Conservation (phyloP, 768 basidiomycete species). For the Mrakia blollopis region DNA sequence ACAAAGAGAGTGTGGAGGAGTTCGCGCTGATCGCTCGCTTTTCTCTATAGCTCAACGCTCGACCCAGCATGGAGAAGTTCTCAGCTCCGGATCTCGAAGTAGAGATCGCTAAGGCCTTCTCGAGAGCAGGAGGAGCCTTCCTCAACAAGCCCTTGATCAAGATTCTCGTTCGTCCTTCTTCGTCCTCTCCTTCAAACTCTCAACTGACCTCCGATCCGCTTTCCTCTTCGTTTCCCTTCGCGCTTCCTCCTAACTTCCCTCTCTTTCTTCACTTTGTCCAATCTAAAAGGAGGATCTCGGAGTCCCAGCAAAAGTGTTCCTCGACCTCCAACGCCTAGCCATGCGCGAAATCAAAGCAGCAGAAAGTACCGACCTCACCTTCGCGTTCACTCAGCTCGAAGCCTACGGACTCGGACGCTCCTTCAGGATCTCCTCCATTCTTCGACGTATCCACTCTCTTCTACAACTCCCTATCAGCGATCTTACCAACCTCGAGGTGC, state of each 20-base stretch:
- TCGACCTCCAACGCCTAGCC: conserved; percentile 54
- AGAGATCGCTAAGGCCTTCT: conserved; percentile 64
- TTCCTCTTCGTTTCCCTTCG: not conserved
- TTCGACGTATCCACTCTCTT: conserved; percentile 37
- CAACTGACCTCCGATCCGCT: not conserved
- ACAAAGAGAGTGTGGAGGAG: conserved; percentile 36
- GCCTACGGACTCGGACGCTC: conserved; percentile 56
- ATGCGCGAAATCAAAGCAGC: conserved; percentile 58
- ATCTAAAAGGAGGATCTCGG: conserved; percentile 55
- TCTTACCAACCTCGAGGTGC: not conserved
- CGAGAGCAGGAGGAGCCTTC: conserved; percentile 58
- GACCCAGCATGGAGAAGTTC: conserved; percentile 45
- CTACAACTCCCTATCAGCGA: not conserved
- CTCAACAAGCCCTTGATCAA: conserved; percentile 70
- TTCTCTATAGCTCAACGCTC: not conserved
- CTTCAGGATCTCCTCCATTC: conserved; percentile 55
- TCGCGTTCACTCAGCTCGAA: conserved; percentile 56
- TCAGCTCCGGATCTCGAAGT: conserved; percentile 51
- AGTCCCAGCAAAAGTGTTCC: conserved; percentile 55
- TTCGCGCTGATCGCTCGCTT: not conserved
- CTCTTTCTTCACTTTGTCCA: too few species aligned
- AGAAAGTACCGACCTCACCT: conserved; percentile 53
- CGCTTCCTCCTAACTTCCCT: too few species aligned
- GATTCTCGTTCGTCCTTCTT: conserved; percentile 51
- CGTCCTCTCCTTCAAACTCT: too few species aligned